Conservation (phyloP, 108 stramenopile species). For the Skeletonema tropicum region DNA sequence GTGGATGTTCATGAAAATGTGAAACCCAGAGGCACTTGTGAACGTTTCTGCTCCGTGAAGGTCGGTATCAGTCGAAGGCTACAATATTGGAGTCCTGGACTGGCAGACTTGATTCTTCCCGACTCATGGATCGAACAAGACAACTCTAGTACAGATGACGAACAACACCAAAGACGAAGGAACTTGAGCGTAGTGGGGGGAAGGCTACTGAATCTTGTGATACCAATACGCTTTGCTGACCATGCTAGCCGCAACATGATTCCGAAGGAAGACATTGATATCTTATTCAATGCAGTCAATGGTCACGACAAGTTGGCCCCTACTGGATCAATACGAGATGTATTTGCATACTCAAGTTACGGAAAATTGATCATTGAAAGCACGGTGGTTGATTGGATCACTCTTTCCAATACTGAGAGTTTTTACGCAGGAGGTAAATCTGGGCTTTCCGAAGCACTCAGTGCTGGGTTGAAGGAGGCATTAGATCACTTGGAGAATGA, state of each 20-base stretch:
- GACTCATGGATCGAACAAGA: background rate
- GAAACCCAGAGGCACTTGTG: background rate
- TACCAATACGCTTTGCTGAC: constrained; percentile 27
- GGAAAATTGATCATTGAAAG: constrained; percentile 34
- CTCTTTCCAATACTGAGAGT: constrained; percentile 27
- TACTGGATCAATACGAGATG: constrained; percentile 38
- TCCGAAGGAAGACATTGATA: constrained; percentile 2
- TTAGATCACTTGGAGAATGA: constrained; percentile 17
- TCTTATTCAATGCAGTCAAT: constrained; percentile 21
- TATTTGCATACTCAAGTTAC: constrained; percentile 28
- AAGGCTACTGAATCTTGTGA: constrained; percentile 17
- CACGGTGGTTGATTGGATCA: constrained; percentile 44
- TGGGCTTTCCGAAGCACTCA: constrained; percentile 9
- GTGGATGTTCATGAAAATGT: background rate
- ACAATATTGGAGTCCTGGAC: background rate
- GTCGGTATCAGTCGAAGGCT: background rate
- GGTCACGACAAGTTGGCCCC: constrained; percentile 10
- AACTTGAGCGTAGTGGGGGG: background rate
- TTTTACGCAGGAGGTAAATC: constrained; percentile 39
- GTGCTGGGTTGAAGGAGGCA: constrained; percentile 6
- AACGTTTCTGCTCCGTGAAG: background rate
- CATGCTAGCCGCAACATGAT: constrained; percentile 10
- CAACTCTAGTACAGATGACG: background rate
- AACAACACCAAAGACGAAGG: background rate
- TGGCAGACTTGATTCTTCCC: background rate